A percentile compares a stretch with the other conserved stretches of the same genome.
phyloP scores from a whole-genome alignment of 495 filamentous ascomycete genomes.

The Astrothelium subdiscretum region DNA sequence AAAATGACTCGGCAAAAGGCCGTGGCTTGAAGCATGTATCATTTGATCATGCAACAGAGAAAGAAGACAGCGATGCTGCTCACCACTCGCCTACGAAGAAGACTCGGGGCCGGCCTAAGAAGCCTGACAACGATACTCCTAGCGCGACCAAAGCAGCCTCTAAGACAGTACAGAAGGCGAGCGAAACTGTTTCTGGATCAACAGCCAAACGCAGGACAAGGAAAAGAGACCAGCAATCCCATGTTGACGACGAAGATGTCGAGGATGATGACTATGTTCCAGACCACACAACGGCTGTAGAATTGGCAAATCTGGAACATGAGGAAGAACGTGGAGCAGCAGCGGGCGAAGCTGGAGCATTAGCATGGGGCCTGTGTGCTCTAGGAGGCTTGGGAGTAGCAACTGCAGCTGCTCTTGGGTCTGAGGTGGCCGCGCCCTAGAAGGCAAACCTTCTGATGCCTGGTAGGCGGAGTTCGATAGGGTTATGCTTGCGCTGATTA shows the following conservation, averaged over 20 bases:
- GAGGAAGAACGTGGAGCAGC: not conserved
- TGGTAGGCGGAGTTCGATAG: not conserved
- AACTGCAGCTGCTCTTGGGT: not conserved
- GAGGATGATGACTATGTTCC: slow-evolving; percentile 5
- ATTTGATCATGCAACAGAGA: slow-evolving; percentile 7
- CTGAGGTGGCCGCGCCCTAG: not conserved
- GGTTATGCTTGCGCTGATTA: not conserved
- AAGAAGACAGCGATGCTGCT: not conserved
- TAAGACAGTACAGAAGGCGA: slow-evolving; percentile 11
- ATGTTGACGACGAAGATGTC: not conserved
- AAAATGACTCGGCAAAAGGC: not conserved
- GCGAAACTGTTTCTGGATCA: not conserved
- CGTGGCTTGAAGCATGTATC: slow-evolving; percentile 16
- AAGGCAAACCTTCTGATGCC: too few relatives aligned
- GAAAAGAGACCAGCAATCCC: not conserved
- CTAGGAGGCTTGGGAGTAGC: not conserved
- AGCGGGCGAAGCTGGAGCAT: not conserved
- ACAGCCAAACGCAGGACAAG: not conserved
- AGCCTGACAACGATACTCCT: slow-evolving; percentile 5
- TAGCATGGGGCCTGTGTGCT: slow-evolving; percentile 1
- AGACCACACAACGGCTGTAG: not conserved
- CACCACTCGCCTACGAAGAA: slow-evolving; percentile 10
- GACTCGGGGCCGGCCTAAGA: slow-evolving; percentile 15
- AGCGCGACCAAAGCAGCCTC: not conserved
- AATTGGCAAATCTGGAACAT: not conserved